Conservation (phyloP, 345 rosid genomes). For the Linum lewisii region DNA sequence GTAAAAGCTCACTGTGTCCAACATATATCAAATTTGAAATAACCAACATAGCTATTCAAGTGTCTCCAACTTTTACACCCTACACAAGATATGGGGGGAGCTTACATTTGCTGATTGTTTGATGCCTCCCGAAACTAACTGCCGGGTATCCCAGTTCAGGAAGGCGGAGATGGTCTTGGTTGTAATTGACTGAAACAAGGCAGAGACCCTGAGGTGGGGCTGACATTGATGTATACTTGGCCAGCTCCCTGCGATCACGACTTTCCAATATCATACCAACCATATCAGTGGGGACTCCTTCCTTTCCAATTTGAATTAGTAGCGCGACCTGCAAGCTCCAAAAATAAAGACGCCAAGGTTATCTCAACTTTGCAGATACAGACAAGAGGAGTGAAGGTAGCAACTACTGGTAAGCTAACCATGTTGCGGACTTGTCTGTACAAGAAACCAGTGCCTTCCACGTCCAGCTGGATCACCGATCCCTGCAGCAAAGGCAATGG, state of each 20-base stretch:
- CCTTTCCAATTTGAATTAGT: slow-evolving; percentile 77
- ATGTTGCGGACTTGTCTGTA: slow-evolving; percentile 91
- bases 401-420: slow-evolving; percentile 29
- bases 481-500: slow-evolving; percentile 33
- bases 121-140: slow-evolving; percentile 70
- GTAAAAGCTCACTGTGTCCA: not conserved
- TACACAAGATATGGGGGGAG: slow-evolving; percentile 25
- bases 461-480: slow-evolving; percentile 67
- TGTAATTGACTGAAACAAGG: slow-evolving; percentile 54
- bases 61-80: not conserved
- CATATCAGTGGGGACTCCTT: slow-evolving; percentile 61
- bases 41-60: too few relatives aligned
- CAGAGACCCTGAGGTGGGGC: slow-evolving; percentile 80
- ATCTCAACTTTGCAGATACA: not conserved
- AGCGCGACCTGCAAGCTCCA: slow-evolving; percentile 52
- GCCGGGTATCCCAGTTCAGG: slow-evolving; percentile 43
- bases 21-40: not conserved
- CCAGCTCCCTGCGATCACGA: slow-evolving; percentile 66
- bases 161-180: slow-evolving; percentile 51
- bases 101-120: slow-evolving; percentile 51
- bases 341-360: not conserved
- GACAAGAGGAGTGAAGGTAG: too few relatives aligned
- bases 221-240: slow-evolving; percentile 44
- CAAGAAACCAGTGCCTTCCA: slow-evolving; percentile 86
- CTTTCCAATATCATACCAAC: slow-evolving; percentile 57